Conservation (phyloP, 108 stramenopile genomes). For the Cyclotella baltica region DNA sequence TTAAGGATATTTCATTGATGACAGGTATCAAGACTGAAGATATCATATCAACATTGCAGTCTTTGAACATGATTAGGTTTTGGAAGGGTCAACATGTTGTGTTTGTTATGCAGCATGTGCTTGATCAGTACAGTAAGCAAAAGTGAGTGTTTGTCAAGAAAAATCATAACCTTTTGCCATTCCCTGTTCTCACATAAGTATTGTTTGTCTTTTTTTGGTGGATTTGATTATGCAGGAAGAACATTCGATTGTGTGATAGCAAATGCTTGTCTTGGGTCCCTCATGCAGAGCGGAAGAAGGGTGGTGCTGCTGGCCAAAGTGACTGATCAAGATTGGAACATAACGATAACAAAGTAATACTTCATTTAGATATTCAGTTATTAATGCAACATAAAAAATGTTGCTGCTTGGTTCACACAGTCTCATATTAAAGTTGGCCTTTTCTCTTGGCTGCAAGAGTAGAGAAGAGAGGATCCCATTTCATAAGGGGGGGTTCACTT, state of each 20-base stretch:
- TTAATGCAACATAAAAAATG: no score
- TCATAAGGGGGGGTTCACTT: no score
- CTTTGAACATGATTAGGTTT: slow-evolving; percentile 93
- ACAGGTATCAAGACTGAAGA: slow-evolving; percentile 98
- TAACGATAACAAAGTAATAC: no score
- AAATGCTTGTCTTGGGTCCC: slow-evolving; percentile 72
- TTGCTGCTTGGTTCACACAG: no score
- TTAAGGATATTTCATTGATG: slow-evolving; percentile 83
- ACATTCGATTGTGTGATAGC: slow-evolving; percentile 72
- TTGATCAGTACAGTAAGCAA: slow-evolving; percentile 79
- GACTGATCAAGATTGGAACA: no score
- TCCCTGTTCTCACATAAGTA: neutral
- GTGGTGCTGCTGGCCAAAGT: no score
- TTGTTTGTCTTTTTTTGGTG: neutral
- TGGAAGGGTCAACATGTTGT: slow-evolving; percentile 99
- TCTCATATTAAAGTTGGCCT: no score
- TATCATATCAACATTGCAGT: slow-evolving; percentile 96
- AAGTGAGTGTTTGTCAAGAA: slow-evolving; percentile 59
- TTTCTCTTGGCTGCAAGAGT: no score
- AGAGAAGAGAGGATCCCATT: no score
- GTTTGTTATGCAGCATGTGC: slow-evolving; percentile 79
- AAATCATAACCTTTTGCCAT: no score
- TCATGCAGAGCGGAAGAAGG: slow-evolving; percentile 59
- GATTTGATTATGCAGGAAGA: slow-evolving; percentile 35
- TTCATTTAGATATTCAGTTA: no score